A percentile compares a stretch with the other conserved stretches of the same genome.
Conservation (phyloP, 345 rosid species). For the Firmiana major region DNA sequence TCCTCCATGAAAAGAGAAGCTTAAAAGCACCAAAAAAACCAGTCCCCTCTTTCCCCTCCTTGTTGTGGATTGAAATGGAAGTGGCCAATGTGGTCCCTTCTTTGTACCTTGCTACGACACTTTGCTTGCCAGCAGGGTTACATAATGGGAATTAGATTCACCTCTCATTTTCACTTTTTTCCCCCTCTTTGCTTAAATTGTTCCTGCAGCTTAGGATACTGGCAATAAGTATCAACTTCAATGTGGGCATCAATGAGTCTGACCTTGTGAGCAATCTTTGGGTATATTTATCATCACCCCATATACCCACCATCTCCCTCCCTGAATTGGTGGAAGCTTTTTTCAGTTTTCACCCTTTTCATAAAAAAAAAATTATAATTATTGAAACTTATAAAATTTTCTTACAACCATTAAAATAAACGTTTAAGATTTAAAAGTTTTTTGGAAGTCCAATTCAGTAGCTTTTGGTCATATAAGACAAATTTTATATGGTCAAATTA, state of each 20-base stretch:
- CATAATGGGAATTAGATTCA: slow-evolving; percentile 6
- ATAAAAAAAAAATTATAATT: no score
- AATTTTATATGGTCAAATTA: no score
- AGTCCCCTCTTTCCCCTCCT: no score
- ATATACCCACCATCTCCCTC: neutral
- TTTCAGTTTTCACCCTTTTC: neutral
- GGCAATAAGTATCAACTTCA: slow-evolving; percentile 12
- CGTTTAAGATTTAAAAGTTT: no score
- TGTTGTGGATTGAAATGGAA: neutral
- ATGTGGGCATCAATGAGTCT: neutral
- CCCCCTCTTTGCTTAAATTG: no score
- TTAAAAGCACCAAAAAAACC: no score
- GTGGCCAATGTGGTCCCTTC: slow-evolving; percentile 15
- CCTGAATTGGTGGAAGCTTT: slow-evolving; percentile 6
- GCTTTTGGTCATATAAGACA: no score
- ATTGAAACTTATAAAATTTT: no score
- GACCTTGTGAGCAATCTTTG: neutral
- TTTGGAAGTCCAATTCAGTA: no score
- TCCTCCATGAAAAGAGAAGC: neutral
- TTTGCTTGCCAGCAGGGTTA: neutral
- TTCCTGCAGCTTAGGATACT: slow-evolving; percentile 8
- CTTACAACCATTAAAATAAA: no score
- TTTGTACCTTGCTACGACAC: neutral
- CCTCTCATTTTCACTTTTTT: slow-evolving; percentile 11
- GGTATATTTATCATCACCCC: neutral